These are phyloP conservation scores for Citrus hindsii DNA, from an alignment of 345 rosid species.

Conservation along the genomic window DNA sequence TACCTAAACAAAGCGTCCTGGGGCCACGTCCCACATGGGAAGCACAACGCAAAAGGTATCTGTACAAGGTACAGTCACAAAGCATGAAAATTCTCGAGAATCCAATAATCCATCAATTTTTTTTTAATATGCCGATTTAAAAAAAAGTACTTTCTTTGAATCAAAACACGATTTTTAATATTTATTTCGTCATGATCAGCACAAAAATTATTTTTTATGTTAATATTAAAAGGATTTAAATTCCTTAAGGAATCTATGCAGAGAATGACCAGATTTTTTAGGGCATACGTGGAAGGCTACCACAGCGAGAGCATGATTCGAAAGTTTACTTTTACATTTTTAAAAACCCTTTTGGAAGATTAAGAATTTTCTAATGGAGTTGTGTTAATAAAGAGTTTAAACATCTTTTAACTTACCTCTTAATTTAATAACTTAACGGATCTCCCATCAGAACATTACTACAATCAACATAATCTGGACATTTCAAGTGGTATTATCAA, in stretches of 20 bases:
- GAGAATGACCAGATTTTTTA: background rate
- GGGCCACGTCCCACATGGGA: background rate
- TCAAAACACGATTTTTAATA: background rate
- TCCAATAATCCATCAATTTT: background rate
- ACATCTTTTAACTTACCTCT: too few relatives aligned
- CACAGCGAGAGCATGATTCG: background rate
- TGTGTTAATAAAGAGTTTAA: too few relatives aligned
- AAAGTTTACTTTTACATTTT: background rate
- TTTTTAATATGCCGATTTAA: background rate
- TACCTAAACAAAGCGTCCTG: background rate
- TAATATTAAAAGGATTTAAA: background rate
- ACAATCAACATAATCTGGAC: too few relatives aligned
- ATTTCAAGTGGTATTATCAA: too few relatives aligned
- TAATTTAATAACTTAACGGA: too few relatives aligned
- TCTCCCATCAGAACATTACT: too few relatives aligned
- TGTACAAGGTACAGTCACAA: background rate
- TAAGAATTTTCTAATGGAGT: too few relatives aligned
- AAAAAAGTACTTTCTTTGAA: background rate
- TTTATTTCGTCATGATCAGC: background rate
- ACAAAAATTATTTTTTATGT: background rate
- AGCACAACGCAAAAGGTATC: too few relatives aligned
- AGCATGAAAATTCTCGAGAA: background rate
- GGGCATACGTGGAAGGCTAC: constrained; percentile 10
- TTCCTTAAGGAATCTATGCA: background rate
- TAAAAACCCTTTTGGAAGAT: too few relatives aligned